A percentile compares a stretch with the other conserved stretches of the same genome.
Evolutionary conservation across 2,329 filamentous ascomycete genomes (phyloP).

Genomic region (Diaporthe ampelina): DNA sequence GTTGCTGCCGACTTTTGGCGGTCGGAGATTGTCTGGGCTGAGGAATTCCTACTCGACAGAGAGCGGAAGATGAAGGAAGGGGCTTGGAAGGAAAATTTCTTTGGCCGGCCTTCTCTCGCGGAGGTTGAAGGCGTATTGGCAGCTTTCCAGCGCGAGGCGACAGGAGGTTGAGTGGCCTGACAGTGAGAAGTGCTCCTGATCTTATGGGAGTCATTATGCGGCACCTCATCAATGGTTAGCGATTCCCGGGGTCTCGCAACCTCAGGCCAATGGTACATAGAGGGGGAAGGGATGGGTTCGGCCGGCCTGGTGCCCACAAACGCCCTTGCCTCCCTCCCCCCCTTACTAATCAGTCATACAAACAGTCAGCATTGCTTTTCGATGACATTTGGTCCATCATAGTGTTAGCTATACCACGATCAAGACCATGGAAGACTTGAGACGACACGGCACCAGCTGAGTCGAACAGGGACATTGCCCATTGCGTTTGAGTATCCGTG

Average conservation of each 20-base stretch:
- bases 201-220: background rate
- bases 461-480: background rate
- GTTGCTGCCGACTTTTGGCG: constrained; percentile 63
- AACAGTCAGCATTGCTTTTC: constrained; percentile 13
- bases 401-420: background rate
- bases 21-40: constrained; percentile 61
- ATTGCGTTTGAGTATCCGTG: background rate
- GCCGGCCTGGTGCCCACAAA: background rate
- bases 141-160: constrained; percentile 34
- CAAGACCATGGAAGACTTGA: background rate
- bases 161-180: background rate
- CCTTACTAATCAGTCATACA: background rate
- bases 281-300: background rate
- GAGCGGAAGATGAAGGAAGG: constrained; percentile 54
- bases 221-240: background rate
- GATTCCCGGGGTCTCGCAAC: background rate
- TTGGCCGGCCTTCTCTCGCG: constrained; percentile 60
- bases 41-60: constrained; percentile 61
- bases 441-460: background rate
- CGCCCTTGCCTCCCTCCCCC: background rate
- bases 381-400: background rate
- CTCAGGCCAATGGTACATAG: background rate
- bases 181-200: background rate
- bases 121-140: constrained; percentile 56
- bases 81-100: constrained; percentile 66